Evolutionary conservation across 75 land plant species (phyloP).

Genomic region (Azolla pinnata): DNA sequence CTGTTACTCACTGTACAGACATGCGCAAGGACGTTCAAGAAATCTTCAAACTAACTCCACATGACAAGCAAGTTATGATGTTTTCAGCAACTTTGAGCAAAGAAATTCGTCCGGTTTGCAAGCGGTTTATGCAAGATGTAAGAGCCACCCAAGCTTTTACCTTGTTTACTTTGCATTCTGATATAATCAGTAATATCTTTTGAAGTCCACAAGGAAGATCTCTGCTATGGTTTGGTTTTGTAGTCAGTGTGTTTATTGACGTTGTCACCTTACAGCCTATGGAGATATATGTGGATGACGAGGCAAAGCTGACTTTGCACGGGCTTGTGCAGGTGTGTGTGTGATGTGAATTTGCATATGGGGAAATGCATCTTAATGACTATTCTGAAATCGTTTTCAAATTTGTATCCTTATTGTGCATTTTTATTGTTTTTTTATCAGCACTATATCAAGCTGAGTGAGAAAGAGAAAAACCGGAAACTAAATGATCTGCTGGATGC

Average conservation of each 20-base stretch:
- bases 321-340: constrained; percentile 99
- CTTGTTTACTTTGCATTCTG: no score
- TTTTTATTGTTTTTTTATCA: constrained; percentile 13
- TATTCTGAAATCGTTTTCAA: not conserved
- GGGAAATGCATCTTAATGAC: no score
- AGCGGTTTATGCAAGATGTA: constrained; percentile 99
- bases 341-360: not conserved
- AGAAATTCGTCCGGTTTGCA: constrained; percentile 99
- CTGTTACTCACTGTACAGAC: no score
- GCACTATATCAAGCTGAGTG: constrained; percentile 97
- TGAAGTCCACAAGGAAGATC: not conserved
- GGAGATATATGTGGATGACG: constrained; percentile 99
- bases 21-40: constrained; percentile 99
- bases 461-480: constrained; percentile 91
- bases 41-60: constrained; percentile 98
- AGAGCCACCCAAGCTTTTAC: no score
- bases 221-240: no score
- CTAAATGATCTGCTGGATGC: constrained; percentile 97
- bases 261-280: no score
- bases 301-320: constrained; percentile 95
- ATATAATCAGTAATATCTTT: no score
- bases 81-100: constrained; percentile 99
- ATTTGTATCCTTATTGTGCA: not conserved
- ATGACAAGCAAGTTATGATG: constrained; percentile 99
- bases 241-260: no score